Percentiles rank a stretch among this genome's conserved stretches.
Conservation (phyloP, 1,139 yeast genomes). For the Taiozyma sp. region DNA sequence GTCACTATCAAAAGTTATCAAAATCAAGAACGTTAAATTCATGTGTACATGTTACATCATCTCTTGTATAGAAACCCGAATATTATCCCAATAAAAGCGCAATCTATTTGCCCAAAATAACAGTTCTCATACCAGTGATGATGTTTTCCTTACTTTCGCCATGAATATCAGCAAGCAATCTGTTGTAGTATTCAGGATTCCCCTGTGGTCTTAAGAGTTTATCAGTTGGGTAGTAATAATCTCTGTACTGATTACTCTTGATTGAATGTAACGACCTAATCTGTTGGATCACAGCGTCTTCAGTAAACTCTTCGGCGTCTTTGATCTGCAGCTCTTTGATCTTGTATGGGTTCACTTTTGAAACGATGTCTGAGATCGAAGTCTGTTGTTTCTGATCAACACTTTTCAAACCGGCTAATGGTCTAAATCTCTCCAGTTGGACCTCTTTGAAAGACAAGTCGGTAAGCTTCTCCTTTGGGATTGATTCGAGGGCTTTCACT, state of each 20-base stretch:
- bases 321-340: slow-evolving; percentile 31
- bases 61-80: not conserved
- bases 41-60: not conserved
- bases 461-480: slow-evolving; percentile 61
- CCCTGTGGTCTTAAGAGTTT: slow-evolving; percentile 74
- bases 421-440: slow-evolving; percentile 53
- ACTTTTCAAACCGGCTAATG: slow-evolving; percentile 35
- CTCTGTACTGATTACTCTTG: slow-evolving; percentile 55
- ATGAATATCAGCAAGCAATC: slow-evolving; percentile 62
- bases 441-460: slow-evolving; percentile 64
- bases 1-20: not conserved
- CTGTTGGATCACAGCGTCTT: slow-evolving; percentile 54
- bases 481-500: slow-evolving; percentile 34
- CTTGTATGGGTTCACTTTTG: slow-evolving; percentile 22
- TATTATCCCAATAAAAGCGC: not conserved
- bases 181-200: slow-evolving; percentile 69
- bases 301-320: slow-evolving; percentile 36
- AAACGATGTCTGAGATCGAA: slow-evolving; percentile 21
- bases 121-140: slow-evolving; percentile 60
- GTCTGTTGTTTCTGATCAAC: slow-evolving; percentile 10
- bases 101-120: slow-evolving; percentile 56
- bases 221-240: slow-evolving; percentile 58
- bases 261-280: slow-evolving; percentile 53
- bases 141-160: slow-evolving; percentile 72
- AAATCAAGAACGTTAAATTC: not conserved